Evolutionary conservation across 495 filamentous ascomycete species (phyloP).

Genomic region (Daldinia caldariorum): DNA sequence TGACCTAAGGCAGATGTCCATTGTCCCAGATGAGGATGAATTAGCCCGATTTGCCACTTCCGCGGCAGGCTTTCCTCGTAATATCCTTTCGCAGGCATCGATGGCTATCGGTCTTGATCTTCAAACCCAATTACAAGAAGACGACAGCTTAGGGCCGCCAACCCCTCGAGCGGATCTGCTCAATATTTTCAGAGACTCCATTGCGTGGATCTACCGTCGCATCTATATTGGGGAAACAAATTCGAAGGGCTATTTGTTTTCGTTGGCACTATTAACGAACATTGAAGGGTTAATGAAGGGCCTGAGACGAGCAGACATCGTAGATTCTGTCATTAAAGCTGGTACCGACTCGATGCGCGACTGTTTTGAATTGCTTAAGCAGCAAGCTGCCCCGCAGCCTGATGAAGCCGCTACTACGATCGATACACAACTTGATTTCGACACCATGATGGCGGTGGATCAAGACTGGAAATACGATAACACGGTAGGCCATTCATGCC

Average conservation of each 20-base stretch:
- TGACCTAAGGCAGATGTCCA: conserved; percentile 9
- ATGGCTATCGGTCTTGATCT: conserved; percentile 62
- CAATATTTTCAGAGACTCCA: conserved; percentile 57
- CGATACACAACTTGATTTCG: conserved; percentile 23
- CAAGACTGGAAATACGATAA: conserved; percentile 34
- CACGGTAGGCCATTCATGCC: conserved; percentile 13
- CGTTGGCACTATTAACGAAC: conserved; percentile 53
- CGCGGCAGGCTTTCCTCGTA: conserved; percentile 56
- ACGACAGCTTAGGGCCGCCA: conserved; percentile 55
- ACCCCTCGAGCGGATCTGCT: conserved; percentile 60
- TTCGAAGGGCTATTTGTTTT: conserved; percentile 64
- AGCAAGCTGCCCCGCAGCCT: conserved; percentile 8
- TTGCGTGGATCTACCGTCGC: conserved; percentile 52
- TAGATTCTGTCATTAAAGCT: conserved; percentile 47
- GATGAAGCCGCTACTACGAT: neutral
- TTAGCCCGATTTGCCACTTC: conserved; percentile 51
- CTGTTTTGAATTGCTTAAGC: conserved; percentile 40
- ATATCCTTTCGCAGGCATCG: conserved; percentile 51
- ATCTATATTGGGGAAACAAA: conserved; percentile 65
- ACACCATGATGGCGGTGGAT: conserved; percentile 33
- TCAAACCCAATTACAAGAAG: conserved; percentile 60
- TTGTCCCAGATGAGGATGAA: conserved; percentile 41
- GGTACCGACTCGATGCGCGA: conserved; percentile 48
- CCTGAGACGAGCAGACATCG: conserved; percentile 47
- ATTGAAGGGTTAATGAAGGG: conserved; percentile 56